Evolutionary conservation across 495 filamentous ascomycete species (phyloP).

Genomic region (Aspergillus mulundensis): DNA sequence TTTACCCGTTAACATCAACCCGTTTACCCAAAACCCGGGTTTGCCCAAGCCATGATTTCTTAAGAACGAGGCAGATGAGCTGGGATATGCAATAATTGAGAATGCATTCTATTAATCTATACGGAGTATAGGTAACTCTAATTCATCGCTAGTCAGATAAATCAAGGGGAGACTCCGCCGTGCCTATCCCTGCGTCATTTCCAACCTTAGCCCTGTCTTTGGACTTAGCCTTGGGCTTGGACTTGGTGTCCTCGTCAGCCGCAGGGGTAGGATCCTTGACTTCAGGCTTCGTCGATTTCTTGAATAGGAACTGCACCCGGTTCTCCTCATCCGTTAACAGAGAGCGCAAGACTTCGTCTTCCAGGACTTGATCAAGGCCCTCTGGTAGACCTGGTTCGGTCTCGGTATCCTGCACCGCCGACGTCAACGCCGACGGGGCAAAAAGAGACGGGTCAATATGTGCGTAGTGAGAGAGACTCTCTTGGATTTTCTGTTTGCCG

Average conservation of each 20-base stretch:
- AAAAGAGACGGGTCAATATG: conserved; percentile 58
- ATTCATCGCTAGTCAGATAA: neutral
- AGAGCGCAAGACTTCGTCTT: conserved; percentile 60
- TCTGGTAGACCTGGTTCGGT: conserved; percentile 11
- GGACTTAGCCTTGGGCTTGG: neutral
- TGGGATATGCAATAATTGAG: too few species aligned
- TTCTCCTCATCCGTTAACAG: conserved; percentile 59
- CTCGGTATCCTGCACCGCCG: conserved; percentile 20
- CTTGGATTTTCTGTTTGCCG: conserved; percentile 44
- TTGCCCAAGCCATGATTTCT: too few species aligned
- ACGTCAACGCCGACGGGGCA: conserved; percentile 14
- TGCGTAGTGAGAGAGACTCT: conserved; percentile 61
- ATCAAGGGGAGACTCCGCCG: conserved; percentile 1
- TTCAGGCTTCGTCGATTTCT: conserved; percentile 47
- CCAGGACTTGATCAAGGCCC: conserved; percentile 32
- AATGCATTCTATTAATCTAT: too few species aligned
- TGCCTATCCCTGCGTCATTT: neutral
- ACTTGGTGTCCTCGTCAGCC: neutral
- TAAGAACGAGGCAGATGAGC: too few species aligned
- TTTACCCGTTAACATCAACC: too few species aligned
- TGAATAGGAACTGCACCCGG: conserved; percentile 63
- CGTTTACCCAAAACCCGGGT: too few species aligned
- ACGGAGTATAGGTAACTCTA: neutral
- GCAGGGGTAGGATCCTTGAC: conserved; percentile 11
- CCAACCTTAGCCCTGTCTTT: neutral